Conservation (phyloP, 2,329 filamentous ascomycete genomes). For the Tympanopsis confertula region DNA sequence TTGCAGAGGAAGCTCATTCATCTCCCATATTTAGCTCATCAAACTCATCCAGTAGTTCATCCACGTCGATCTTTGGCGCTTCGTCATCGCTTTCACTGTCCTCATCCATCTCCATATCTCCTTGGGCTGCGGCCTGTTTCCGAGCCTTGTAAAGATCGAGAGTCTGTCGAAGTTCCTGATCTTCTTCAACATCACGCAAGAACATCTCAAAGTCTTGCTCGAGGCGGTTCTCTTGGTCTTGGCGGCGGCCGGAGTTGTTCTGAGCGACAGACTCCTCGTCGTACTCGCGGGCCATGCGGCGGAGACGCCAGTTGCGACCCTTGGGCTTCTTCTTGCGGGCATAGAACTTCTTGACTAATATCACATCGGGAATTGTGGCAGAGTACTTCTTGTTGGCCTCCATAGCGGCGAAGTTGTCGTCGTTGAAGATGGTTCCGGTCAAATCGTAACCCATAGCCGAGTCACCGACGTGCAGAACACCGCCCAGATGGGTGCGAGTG, state of each 20-base stretch:
- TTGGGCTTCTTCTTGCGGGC: constrained; percentile 72
- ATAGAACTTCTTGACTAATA: constrained; percentile 96
- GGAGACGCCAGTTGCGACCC: constrained; percentile 78
- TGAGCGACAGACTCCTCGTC: constrained; percentile 77
- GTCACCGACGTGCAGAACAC: constrained; percentile 76
- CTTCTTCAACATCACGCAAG: constrained; percentile 90
- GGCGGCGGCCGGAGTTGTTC: constrained; percentile 32
- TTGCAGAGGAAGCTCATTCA: no score
- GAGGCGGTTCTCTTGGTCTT: constrained; percentile 76
- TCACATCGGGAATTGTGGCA: constrained; percentile 75
- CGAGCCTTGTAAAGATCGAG: constrained; percentile 75
- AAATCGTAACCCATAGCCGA: constrained; percentile 91
- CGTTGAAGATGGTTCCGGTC: constrained; percentile 85
- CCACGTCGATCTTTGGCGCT: constrained; percentile 61
- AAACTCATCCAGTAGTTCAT: constrained; percentile 82
- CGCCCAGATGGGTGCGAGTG: constrained; percentile 78
- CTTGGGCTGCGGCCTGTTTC: constrained; percentile 14
- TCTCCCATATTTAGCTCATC: constrained; percentile 72
- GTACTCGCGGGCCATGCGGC: constrained; percentile 73
- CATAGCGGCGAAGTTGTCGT: constrained; percentile 69
- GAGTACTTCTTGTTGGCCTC: constrained; percentile 67
- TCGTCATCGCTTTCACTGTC: constrained; percentile 50
- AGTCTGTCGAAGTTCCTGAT: constrained; percentile 73
- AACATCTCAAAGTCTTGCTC: constrained; percentile 81
- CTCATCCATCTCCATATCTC: constrained; percentile 40